A percentile compares a stretch with the other conserved stretches of the same genome.
These are phyloP conservation scores for Neofusicoccum laricinum DNA, from an alignment of 2,329 filamentous ascomycete genomes.

Conservation along the genomic window DNA sequence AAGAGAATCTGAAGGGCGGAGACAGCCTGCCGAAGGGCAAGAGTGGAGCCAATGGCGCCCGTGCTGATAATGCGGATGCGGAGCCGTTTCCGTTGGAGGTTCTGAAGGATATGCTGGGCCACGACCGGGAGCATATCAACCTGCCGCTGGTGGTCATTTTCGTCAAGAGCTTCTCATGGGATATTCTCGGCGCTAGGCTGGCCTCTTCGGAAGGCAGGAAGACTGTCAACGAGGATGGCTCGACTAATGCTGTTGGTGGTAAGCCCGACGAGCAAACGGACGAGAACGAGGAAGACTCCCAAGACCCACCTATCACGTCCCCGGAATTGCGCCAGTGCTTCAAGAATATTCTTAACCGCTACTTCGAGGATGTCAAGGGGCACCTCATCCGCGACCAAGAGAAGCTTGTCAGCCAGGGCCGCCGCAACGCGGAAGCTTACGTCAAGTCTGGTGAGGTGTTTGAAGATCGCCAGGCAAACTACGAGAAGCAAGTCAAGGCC, in stretches of 20 bases:
- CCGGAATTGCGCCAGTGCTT: conserved; percentile 82
- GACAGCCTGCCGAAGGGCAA: conserved; percentile 60
- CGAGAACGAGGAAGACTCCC: conserved; percentile 51
- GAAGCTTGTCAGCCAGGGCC: conserved; percentile 78
- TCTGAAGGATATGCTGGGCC: conserved; percentile 90
- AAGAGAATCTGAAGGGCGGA: conserved; percentile 53
- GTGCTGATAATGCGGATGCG: conserved; percentile 62
- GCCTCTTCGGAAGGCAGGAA: conserved; percentile 75
- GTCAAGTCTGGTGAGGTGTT: conserved; percentile 98
- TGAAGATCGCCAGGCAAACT: conserved; percentile 92
- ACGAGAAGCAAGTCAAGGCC: conserved; percentile 87
- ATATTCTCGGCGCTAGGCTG: conserved; percentile 78
- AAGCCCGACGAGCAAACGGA: conserved; percentile 52
- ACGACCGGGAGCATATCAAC: conserved; percentile 90
- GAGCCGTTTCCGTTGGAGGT: conserved; percentile 97
- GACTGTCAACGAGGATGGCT: conserved; percentile 76
- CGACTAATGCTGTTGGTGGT: conserved; percentile 51
- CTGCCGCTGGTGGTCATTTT: conserved; percentile 90
- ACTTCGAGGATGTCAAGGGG: conserved; percentile 88
- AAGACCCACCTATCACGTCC: conserved; percentile 72
- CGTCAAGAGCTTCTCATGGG: conserved; percentile 95
- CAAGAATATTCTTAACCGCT: conserved; percentile 77
- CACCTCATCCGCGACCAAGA: conserved; percentile 92
- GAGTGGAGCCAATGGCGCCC: conserved; percentile 55
- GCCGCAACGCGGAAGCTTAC: conserved; percentile 95